A percentile compares a stretch with the other conserved stretches of the same genome.
Evolutionary conservation across 2,329 filamentous ascomycete genomes (phyloP).

Genomic region (Beauveria varroae): DNA sequence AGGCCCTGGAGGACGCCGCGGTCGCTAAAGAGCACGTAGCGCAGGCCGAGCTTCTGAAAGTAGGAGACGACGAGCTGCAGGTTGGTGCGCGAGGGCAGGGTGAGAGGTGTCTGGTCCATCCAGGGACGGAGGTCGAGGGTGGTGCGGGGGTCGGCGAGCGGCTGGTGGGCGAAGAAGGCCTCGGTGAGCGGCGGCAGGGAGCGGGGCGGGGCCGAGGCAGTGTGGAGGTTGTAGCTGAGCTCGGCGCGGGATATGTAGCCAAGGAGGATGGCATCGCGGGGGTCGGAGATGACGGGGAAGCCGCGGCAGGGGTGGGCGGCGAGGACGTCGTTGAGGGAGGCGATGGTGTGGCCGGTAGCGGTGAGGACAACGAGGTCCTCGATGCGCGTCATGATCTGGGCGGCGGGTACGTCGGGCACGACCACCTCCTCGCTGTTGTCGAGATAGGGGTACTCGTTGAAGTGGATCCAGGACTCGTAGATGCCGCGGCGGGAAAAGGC

Average conservation of each 20-base stretch:
- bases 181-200: slow-evolving; percentile 64
- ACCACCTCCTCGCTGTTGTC: slow-evolving; percentile 79
- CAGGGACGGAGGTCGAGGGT: slow-evolving; percentile 87
- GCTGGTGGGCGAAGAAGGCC: slow-evolving; percentile 77
- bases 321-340: slow-evolving; percentile 63
- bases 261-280: slow-evolving; percentile 68
- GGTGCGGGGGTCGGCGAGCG: slow-evolving; percentile 66
- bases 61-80: slow-evolving; percentile 84
- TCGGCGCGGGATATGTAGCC: slow-evolving; percentile 94
- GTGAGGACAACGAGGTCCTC: slow-evolving; percentile 87
- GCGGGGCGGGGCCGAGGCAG: slow-evolving; percentile 46
- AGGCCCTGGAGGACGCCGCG: slow-evolving; percentile 75
- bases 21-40: slow-evolving; percentile 84
- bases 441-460: slow-evolving; percentile 91
- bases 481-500: slow-evolving; percentile 88
- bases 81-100: slow-evolving; percentile 66
- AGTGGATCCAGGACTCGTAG: slow-evolving; percentile 96
- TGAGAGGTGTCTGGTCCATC: slow-evolving; percentile 99
- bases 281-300: slow-evolving; percentile 81
- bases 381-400: slow-evolving; percentile 83
- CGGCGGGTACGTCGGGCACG: slow-evolving; percentile 78
- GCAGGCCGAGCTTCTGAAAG: slow-evolving; percentile 88
- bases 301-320: slow-evolving; percentile 72
- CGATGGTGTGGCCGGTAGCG: slow-evolving; percentile 80
- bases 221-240: slow-evolving; percentile 67